Evolutionary conservation across 2,329 filamentous ascomycete genomes (phyloP).

Genomic region (Mycogone perniciosa): DNA sequence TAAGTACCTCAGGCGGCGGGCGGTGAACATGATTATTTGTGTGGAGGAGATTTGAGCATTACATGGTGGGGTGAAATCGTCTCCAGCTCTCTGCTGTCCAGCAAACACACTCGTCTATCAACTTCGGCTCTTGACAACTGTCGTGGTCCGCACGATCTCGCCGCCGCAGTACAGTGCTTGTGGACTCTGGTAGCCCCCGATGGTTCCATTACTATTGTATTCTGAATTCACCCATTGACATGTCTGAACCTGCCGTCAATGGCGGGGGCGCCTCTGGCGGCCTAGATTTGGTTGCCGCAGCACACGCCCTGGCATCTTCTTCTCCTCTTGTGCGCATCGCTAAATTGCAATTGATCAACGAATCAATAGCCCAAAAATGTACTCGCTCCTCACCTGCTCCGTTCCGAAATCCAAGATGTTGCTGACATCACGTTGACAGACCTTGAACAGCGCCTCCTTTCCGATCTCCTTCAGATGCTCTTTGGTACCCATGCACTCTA

Average conservation of each 20-base stretch:
- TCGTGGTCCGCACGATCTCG: too few species aligned
- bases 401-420: background rate
- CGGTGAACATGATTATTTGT: too few species aligned
- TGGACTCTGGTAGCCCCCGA: slow-evolving; percentile 24
- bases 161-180: too few species aligned
- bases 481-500: slow-evolving; percentile 87
- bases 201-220: slow-evolving; percentile 23
- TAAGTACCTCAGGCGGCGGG: too few species aligned
- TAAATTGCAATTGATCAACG: slow-evolving; percentile 50
- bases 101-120: too few species aligned
- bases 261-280: slow-evolving; percentile 35
- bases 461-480: slow-evolving; percentile 60
- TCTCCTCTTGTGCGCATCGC: slow-evolving; percentile 52
- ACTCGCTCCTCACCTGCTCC: slow-evolving; percentile 14
- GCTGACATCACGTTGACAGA: slow-evolving; percentile 29
- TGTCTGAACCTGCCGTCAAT: slow-evolving; percentile 34
- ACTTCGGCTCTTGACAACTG: too few species aligned
- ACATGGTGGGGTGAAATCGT: too few species aligned
- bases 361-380: slow-evolving; percentile 52
- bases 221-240: slow-evolving; percentile 21
- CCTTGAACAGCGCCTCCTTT: slow-evolving; percentile 42
- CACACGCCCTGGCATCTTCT: slow-evolving; percentile 51
- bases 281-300: slow-evolving; percentile 46
- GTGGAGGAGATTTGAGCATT: too few species aligned
- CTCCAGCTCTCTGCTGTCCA: too few species aligned